phyloP scores from a whole-genome alignment of 176 grass and related monocot species.

The Phoenix dactylifera region DNA sequence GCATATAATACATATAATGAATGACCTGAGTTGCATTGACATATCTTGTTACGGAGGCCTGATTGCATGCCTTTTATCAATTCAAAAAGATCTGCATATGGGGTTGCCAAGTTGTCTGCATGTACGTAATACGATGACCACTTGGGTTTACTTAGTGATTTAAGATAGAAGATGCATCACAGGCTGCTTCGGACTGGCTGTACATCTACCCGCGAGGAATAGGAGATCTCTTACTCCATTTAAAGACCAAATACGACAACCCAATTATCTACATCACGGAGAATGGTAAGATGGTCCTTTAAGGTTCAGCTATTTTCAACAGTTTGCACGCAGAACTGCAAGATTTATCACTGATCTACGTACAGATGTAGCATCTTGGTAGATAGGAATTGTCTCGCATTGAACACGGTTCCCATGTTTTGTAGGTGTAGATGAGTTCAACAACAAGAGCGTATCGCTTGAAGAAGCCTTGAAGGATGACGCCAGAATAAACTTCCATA shows the following conservation, averaged over 20 bases:
- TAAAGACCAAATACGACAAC: no score
- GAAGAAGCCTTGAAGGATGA: slow-evolving; percentile 49
- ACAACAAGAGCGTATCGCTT: slow-evolving; percentile 29
- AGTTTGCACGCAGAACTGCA: slow-evolving; percentile 10
- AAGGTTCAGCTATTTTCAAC: not conserved
- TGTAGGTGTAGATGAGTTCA: slow-evolving; percentile 25
- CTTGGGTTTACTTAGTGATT: not conserved
- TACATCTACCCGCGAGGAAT: no score
- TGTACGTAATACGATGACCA: not conserved
- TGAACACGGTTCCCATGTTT: not conserved
- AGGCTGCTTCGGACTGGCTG: slow-evolving; percentile 24
- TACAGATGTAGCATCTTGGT: not conserved
- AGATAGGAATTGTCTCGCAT: not conserved
- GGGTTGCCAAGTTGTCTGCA: not conserved
- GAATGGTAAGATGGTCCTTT: no score
- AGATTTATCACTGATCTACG: no score
- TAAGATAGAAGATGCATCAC: not conserved
- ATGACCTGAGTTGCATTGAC: not conserved
- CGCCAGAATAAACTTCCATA: slow-evolving; percentile 40
- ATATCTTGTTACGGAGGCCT: not conserved
- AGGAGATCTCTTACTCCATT: no score
- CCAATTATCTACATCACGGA: no score
- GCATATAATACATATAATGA: not conserved
- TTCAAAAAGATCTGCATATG: not conserved
- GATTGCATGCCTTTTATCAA: not conserved